Evolutionary conservation across 768 basidiomycete species (phyloP), one percentile per base, ranked within the genome.

Genomic region (Trametes gibbosa): DNA sequence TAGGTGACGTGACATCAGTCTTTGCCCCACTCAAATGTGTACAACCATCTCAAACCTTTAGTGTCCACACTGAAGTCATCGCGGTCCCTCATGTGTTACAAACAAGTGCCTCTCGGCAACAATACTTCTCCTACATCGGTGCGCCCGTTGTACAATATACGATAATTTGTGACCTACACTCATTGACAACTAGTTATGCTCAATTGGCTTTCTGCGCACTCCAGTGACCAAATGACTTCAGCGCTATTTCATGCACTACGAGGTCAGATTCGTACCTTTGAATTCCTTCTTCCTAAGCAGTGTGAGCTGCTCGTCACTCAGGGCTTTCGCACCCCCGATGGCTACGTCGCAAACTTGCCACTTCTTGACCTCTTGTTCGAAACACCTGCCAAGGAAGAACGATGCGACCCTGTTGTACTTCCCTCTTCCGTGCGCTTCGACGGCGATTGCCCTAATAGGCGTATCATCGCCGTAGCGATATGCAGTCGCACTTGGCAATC

Each of bases 201-300:
- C 53, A 7, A 55, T 55, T n/a, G 53, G 53, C 35, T 55, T 55
- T 37, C 53, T 46, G 45, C 53, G 53, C 5, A 55, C 46, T 55
- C 27, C 8, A 41, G n/a, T 6, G 5, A 2, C 24, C 25, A 8
- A 25, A 29, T 10, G 10, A 10, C 10, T 8, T 29, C n/a, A 43
- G 42, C 46, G 12, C 14, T 9, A 24, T 48, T 25, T 5, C 41
- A 14, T 21, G 52, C 21, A 25, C 14, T 19, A 13, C 1, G 32
- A 47, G 2, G 24, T 21, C 1, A 6, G 16, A 1, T 17, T 23
- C 47, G 40, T 29, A 56, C 55, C 40, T 56, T 42, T 56, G 39
- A 41, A 40, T 3, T 56, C 55, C 21, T 41, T 41, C 47, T 50
- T 49, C 39, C 39, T 56, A 17, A 41, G 4, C 1, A 41, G 10